These are phyloP conservation scores for Auriscalpium orientale DNA, from an alignment of 768 basidiomycete species.

Conservation along the genomic window DNA sequence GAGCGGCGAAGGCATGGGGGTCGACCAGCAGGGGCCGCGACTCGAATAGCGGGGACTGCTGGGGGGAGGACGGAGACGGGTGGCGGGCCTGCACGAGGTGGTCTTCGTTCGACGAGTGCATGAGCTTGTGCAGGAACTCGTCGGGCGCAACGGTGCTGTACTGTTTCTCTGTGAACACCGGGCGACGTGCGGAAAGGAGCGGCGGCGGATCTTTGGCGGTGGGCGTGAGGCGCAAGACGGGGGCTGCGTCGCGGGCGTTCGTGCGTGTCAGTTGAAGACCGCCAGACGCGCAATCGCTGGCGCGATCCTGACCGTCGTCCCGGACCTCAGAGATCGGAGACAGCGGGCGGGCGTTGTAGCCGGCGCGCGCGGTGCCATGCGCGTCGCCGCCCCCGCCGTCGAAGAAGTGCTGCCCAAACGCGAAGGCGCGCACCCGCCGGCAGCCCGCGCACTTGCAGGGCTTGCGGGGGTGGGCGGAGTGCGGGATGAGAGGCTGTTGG, in stretches of 20 bases:
- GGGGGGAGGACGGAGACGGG: not conserved
- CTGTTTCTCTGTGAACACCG: not conserved
- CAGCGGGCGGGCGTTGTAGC: not conserved
- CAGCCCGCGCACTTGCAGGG: not conserved
- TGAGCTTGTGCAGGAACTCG: not conserved
- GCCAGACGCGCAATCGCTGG: not conserved
- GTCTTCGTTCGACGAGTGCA: not conserved
- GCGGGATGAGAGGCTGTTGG: not conserved
- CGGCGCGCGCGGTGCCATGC: not conserved
- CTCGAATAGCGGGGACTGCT: not conserved
- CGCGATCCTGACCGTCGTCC: not conserved
- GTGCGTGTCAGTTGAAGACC: not conserved
- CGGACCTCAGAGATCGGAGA: not conserved
- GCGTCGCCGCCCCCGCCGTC: not conserved
- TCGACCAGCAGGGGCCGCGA: no score
- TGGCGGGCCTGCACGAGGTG: not conserved
- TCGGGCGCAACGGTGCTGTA: not conserved
- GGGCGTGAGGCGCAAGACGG: not conserved
- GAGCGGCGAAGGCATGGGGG: no score
- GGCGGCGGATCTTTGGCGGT: not conserved
- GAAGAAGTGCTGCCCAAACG: not conserved
- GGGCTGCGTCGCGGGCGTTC: not conserved
- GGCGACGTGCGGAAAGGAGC: not conserved
- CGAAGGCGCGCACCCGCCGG: not conserved
- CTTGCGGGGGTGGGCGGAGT: not conserved